Percentiles rank a stretch among this genome's conserved stretches.
These are phyloP conservation scores for Wickerhamiella spandovensis DNA, from an alignment of 805 yeast genomes.

Conservation along the genomic window DNA sequence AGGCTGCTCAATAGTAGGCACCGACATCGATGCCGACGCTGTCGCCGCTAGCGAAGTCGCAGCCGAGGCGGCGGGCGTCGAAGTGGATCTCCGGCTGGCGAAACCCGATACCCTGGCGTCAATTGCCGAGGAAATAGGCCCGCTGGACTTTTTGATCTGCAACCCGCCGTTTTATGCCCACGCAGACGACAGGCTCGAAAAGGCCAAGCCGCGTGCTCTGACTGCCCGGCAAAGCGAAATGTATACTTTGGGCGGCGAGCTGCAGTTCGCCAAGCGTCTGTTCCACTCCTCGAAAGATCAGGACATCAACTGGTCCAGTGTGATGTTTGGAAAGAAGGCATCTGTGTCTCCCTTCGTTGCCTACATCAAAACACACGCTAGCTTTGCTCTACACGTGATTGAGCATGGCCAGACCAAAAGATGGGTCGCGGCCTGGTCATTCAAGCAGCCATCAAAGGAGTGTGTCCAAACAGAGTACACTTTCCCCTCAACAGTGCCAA, in stretches of 20 bases:
- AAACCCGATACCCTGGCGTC: neutral
- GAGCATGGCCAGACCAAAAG: constrained; percentile 23
- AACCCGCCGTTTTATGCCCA: constrained; percentile 42
- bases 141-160: constrained; percentile 29
- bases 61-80: constrained; percentile 21
- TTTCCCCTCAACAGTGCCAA: neutral
- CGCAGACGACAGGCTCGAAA: constrained; percentile 22
- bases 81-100: neutral
- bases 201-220: constrained; percentile 14
- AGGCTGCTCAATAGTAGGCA: constrained; percentile 26
- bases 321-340: constrained; percentile 25
- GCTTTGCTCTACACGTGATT: constrained; percentile 25
- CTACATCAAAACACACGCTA: constrained; percentile 6
- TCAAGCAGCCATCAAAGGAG: neutral
- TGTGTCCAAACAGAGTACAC: neutral
- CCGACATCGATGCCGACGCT: constrained; percentile 31
- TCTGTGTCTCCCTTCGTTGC: constrained; percentile 8
- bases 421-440: constrained; percentile 31
- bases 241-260: constrained; percentile 35
- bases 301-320: constrained; percentile 29
- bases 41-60: constrained; percentile 22
- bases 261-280: constrained; percentile 27
- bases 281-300: constrained; percentile 15
- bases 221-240: constrained; percentile 27
- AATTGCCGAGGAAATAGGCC: neutral